A percentile compares a stretch with the other conserved stretches of the same genome.
Evolutionary conservation across 139 green algal genomes (phyloP).

Genomic region (Ettlia oleoabundans): DNA sequence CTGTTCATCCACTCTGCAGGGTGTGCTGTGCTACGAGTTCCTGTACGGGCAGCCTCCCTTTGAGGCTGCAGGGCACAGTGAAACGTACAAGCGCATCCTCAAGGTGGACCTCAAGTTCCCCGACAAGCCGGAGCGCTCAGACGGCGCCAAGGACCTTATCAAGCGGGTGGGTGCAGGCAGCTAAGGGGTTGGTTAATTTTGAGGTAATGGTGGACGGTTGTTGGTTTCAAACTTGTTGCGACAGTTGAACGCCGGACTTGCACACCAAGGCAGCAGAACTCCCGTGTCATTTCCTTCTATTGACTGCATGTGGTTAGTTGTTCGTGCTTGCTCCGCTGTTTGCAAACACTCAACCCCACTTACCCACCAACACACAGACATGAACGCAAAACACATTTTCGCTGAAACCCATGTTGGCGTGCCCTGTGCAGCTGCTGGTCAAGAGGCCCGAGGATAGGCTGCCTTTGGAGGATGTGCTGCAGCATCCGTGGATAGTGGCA

Average conservation of each 20-base stretch:
- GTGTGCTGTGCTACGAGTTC: constrained; percentile 98
- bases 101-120: constrained; percentile 91
- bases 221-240: too few relatives aligned
- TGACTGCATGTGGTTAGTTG: too few relatives aligned
- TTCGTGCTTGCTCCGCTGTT: too few relatives aligned
- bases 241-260: too few relatives aligned
- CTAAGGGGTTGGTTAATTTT: too few relatives aligned
- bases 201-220: too few relatives aligned
- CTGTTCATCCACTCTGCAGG: constrained; percentile 53
- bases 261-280: too few relatives aligned
- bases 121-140: constrained; percentile 51
- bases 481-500: constrained; percentile 89
- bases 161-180: constrained; percentile 66
- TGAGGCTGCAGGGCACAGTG: constrained; percentile 87
- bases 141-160: constrained; percentile 89
- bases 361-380: too few relatives aligned
- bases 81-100: constrained; percentile 90
- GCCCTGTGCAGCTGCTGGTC: constrained; percentile 79
- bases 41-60: constrained; percentile 93
- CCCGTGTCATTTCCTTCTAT: too few relatives aligned
- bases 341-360: too few relatives aligned
- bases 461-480: constrained; percentile 70
- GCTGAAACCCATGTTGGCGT: background rate
- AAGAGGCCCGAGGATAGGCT: constrained; percentile 79
- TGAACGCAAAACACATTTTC: too few relatives aligned